phyloP scores from a whole-genome alignment of 2,329 filamentous ascomycete genomes.

The Eutypa lata region DNA sequence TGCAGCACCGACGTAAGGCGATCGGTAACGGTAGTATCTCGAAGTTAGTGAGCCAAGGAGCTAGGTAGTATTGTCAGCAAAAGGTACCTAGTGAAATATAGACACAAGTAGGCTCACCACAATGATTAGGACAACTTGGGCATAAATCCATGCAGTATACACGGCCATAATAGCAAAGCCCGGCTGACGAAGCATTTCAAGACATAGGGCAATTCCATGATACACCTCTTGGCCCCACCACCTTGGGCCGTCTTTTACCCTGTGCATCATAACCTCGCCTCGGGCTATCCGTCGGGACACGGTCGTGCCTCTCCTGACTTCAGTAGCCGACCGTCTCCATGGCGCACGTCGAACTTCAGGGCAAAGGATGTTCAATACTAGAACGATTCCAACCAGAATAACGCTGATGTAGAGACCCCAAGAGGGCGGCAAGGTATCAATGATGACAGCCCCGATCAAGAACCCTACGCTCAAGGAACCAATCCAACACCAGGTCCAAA shows the following conservation, averaged over 20 bases:
- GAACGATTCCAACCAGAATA: slow-evolving; percentile 60
- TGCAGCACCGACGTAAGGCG: slow-evolving; percentile 64
- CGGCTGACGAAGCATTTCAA: slow-evolving; percentile 70
- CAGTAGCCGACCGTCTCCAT: slow-evolving; percentile 65
- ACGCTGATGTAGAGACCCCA: slow-evolving; percentile 78
- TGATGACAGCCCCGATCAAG: slow-evolving; percentile 66
- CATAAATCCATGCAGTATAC: slow-evolving; percentile 78
- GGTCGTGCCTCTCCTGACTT: slow-evolving; percentile 53
- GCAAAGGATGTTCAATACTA: slow-evolving; percentile 67
- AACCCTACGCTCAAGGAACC: slow-evolving; percentile 71
- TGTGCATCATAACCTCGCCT: slow-evolving; percentile 75
- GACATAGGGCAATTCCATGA: slow-evolving; percentile 63
- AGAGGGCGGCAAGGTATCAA: slow-evolving; percentile 59
- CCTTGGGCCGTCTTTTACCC: slow-evolving; percentile 65
- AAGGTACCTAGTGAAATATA: not conserved
- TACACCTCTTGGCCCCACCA: slow-evolving; percentile 78
- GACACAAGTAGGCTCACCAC: slow-evolving; percentile 33
- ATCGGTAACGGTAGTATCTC: slow-evolving; percentile 60
- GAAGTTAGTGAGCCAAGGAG: slow-evolving; percentile 71
- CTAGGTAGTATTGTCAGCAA: slow-evolving; percentile 11
- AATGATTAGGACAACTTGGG: slow-evolving; percentile 70
- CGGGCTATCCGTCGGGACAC: slow-evolving; percentile 60
- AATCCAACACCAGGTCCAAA: slow-evolving; percentile 76
- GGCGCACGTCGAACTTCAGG: slow-evolving; percentile 70
- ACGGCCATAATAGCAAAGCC: slow-evolving; percentile 69